Evolutionary conservation across 1,284 basidiomycete species (phyloP).

Genomic region (Salmacisia buchloeana): DNA sequence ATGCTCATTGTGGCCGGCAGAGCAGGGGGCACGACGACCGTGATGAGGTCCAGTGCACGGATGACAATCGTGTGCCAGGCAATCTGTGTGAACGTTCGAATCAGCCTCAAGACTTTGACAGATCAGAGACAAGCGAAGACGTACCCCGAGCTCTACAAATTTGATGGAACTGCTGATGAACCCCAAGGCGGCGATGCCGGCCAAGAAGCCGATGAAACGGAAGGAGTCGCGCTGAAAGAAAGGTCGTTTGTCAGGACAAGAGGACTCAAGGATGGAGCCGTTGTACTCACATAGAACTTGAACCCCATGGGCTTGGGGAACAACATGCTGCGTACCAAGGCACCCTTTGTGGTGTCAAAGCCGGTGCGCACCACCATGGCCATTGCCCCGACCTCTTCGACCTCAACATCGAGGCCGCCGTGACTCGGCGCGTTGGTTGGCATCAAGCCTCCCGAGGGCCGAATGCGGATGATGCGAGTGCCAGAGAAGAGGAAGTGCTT

Average conservation of each 20-base stretch:
- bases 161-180: slow-evolving; percentile 66
- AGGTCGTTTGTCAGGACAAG: slow-evolving; percentile 37
- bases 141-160: slow-evolving; percentile 81
- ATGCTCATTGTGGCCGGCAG: slow-evolving; percentile 95
- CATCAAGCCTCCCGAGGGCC: slow-evolving; percentile 47
- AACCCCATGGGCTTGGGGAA: slow-evolving; percentile 93
- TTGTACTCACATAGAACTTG: slow-evolving; percentile 66
- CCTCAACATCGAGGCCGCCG: background rate
- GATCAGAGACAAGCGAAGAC: background rate
- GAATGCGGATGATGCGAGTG: slow-evolving; percentile 85
- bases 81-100: slow-evolving; percentile 14
- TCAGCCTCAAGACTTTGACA: background rate
- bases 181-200: slow-evolving; percentile 77
- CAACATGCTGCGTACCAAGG: slow-evolving; percentile 91
- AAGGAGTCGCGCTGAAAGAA: slow-evolving; percentile 71
- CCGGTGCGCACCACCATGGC: slow-evolving; percentile 88
- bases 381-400: slow-evolving; percentile 57
- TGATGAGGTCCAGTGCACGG: slow-evolving; percentile 93
- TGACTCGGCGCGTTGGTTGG: background rate
- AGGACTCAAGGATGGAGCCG: background rate
- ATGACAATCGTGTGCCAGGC: slow-evolving; percentile 84
- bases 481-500: slow-evolving; percentile 88
- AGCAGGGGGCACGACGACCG: slow-evolving; percentile 94
- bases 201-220: slow-evolving; percentile 87
- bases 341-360: slow-evolving; percentile 96